These are phyloP conservation scores for Vachellia pachyceras DNA, from an alignment of 306 rosid genomes.

Conservation along the genomic window DNA sequence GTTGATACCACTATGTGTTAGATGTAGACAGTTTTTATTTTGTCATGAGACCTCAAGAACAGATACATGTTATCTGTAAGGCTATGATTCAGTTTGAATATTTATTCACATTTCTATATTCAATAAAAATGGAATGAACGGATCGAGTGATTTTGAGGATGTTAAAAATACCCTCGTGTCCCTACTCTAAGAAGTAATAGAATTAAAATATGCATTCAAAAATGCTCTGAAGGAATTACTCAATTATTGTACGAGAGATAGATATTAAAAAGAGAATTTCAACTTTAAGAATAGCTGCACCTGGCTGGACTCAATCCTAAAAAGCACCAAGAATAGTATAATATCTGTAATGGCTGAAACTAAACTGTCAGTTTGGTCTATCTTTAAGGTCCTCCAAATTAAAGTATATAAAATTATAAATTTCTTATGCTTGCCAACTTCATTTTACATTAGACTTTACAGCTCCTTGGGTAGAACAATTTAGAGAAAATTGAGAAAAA, in stretches of 20 bases:
- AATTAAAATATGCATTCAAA: background rate
- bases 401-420: background rate
- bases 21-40: slow-evolving; percentile 33
- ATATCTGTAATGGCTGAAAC: background rate
- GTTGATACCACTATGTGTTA: slow-evolving; percentile 27
- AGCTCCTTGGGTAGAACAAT: background rate
- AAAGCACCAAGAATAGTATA: background rate
- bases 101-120: background rate
- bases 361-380: background rate
- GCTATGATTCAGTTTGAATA: background rate
- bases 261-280: too few relatives aligned
- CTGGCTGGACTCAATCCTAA: slow-evolving; percentile 1
- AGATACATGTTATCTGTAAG: slow-evolving; percentile 17
- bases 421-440: background rate
- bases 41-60: slow-evolving; percentile 46
- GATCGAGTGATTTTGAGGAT: background rate
- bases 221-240: too few relatives aligned
- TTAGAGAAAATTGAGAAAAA: too few relatives aligned
- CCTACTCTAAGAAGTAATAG: background rate
- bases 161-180: background rate
- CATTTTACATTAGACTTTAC: background rate
- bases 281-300: too few relatives aligned
- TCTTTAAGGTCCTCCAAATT: background rate
- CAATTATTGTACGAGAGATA: too few relatives aligned
- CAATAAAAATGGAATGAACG: background rate